Evolutionary conservation across 2,329 filamentous ascomycete genomes (phyloP).

Genomic region (Madurella fahalii): DNA sequence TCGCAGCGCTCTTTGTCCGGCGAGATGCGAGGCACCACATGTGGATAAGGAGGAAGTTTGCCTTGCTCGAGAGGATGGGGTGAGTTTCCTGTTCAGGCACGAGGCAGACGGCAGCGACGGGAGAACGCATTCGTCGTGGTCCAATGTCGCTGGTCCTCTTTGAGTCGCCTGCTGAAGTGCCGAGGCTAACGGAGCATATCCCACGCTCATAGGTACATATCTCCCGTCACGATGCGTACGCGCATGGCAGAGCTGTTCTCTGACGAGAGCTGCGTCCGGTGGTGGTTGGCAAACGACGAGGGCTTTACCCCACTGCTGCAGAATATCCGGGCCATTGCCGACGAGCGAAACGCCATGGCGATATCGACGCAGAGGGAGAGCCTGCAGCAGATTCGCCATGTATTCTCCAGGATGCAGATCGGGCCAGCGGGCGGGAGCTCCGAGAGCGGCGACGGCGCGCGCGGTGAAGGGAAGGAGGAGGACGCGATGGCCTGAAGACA

Average conservation of each 20-base stretch:
- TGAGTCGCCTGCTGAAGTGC: not conserved
- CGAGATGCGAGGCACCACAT: slow-evolving; percentile 66
- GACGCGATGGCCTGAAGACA: slow-evolving; percentile 7
- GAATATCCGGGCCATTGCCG: slow-evolving; percentile 74
- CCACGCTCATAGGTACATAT: slow-evolving; percentile 65
- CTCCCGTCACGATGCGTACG: slow-evolving; percentile 66
- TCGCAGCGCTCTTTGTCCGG: slow-evolving; percentile 76
- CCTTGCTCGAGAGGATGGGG: slow-evolving; percentile 73
- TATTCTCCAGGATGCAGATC: slow-evolving; percentile 65
- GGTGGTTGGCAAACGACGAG: slow-evolving; percentile 88
- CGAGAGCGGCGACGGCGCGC: not conserved
- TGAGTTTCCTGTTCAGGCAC: slow-evolving; percentile 43
- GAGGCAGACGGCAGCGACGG: not conserved
- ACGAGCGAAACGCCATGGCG: slow-evolving; percentile 64
- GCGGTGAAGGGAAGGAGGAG: slow-evolving; percentile 3
- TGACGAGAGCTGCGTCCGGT: slow-evolving; percentile 66
- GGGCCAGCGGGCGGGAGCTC: slow-evolving; percentile 15
- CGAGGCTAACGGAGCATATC: not conserved
- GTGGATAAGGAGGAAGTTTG: slow-evolving; percentile 79
- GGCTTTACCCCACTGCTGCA: slow-evolving; percentile 69
- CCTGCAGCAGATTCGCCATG: slow-evolving; percentile 67
- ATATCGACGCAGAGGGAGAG: slow-evolving; percentile 58
- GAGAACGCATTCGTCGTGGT: not conserved
- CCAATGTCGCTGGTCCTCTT: not conserved
- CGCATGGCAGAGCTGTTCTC: slow-evolving; percentile 75